Evolutionary conservation across 2,329 filamentous ascomycete species (phyloP), one percentile per base, ranked within the genome.

Genomic region (Stemphylium lycopersici): DNA sequence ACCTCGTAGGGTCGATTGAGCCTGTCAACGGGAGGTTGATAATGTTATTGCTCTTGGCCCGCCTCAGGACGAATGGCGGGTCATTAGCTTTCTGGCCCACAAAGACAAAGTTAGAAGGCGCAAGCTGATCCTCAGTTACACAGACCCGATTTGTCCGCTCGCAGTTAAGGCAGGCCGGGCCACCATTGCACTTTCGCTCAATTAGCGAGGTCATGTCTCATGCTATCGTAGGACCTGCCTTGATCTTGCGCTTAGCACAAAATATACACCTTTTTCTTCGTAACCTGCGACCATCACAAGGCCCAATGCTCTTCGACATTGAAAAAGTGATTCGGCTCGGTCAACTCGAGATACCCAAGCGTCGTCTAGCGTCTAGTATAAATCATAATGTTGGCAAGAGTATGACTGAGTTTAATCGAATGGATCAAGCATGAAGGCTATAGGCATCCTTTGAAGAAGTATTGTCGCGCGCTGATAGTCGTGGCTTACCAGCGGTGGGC

Each of bases 201-300:
- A 13, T 55, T 32, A 56, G 44, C 38, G 39, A 37, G 2, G 15
- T 13, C 16, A 40, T 20, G 10, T 32, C 22, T 6, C 5, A 15
- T 3, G 31, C 8, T 12, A 5, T 10, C 3, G 42, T 8, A 31
- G 13, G 12, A 36, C 54, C 44, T 56, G 60, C 68, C 49, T 65
- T 70, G 40, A 68, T 68, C 33, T 58, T 62, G n/a, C 65, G 65
- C 52, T 66, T 65, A 13, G 59, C 51, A 46, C 68, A 70, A 11
- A 58, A 51, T 53, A 64, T 55, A 42, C 68, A 70, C 12, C 68
- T 60, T 48, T 65, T 69, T 26, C 61, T 63, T 29, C 63, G 58
- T 4, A 65, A 61, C 48, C 62, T 68, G n/a, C 68, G 68, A 26
- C 68, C 68, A 52, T 70, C 68, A 13, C 60, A 62, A 20, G 68